Evolutionary conservation across 164 flowering plant genomes (phyloP).

Genomic region (Nymphaea colorata): DNA sequence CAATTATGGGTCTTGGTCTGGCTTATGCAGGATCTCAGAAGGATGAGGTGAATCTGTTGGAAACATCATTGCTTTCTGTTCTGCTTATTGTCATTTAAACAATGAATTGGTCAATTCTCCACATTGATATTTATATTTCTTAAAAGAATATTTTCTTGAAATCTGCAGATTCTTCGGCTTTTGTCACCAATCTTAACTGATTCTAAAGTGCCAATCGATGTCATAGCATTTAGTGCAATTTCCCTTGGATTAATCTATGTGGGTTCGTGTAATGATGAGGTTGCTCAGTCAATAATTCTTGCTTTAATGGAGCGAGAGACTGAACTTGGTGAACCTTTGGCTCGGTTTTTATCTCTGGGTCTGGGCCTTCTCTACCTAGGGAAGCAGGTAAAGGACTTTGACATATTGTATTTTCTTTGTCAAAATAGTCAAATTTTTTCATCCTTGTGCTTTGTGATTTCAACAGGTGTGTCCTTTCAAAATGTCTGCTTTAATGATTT

Average conservation of each 20-base stretch:
- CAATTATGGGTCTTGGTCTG: conserved; percentile 90
- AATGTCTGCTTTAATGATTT: not conserved
- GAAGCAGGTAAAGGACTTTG: conserved; percentile 54
- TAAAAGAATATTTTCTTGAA: conserved; percentile 6
- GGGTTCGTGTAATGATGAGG: conserved; percentile 94
- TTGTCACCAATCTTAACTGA: conserved; percentile 65
- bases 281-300: conserved; percentile 89
- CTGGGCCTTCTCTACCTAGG: conserved; percentile 97
- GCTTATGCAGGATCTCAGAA: conserved; percentile 92
- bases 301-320: conserved; percentile 86
- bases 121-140: not conserved
- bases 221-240: conserved; percentile 82
- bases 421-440: not conserved
- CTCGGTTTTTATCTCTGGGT: conserved; percentile 71
- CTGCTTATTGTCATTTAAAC: not conserved
- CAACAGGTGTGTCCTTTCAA: not conserved
- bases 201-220: conserved; percentile 73
- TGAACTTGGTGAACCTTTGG: conserved; percentile 77
- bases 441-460: not conserved
- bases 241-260: conserved; percentile 85
- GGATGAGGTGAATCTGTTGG: conserved; percentile 43
- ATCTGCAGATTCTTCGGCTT: conserved; percentile 41
- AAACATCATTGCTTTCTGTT: not conserved
- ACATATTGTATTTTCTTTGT: no score
- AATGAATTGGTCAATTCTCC: not conserved